Base-by-base conservation (phyloP, 2,329 filamentous ascomycete species). In the Alternaria burnsii region DNA sequence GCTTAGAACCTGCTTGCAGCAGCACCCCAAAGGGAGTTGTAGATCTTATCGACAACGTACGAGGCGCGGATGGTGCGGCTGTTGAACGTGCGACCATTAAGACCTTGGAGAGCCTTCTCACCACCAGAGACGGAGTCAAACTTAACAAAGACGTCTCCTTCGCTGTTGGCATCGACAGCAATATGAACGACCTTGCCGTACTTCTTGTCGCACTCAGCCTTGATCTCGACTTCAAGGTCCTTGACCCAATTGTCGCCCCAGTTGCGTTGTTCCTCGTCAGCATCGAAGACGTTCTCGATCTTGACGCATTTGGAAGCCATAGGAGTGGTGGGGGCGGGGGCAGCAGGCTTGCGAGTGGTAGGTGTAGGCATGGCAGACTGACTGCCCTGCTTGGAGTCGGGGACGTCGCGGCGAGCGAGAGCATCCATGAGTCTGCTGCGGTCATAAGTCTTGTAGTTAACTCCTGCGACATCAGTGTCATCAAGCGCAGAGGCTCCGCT, bases 401-500 rank as follows among this genome's bases (percentile, higher is more conserved):
- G 94, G 82, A 91, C 94, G 53, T 75, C 68, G 43, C 71, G 71
- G 86, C 95, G 90, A 78, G 95, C 94, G 81, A 99, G 91, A 83
- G 98, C 97, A 81, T 93, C 89, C 95, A 99, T 99, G 82, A 99
- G 89, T 77, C 94, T 92, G 84, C 98, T 93, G 82, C 95, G 92
- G 85, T 93, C 97, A 84, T 97, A 97, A 81, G 97, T 97, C 87
- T 93, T 97, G 90, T 98, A 98, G 83, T 98, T 98, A 81, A 99
- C 94, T 76, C 95, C 95, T 52, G 92, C 93, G 77, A 99, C 95
- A 80, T 99, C 95, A 64, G 94, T 97, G 78, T 99, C 95, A 81
- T 99, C 95, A 53, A 99, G 85, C 73, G 95, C 95, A 82, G 94
- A 97, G 51, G 94, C 94, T 71, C 93, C 93, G 62, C 92, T 91